A percentile compares a stretch with the other conserved stretches of the same genome.
Conservation (phyloP, 2,329 filamentous ascomycete genomes). For the Xylariomycetidae sp. region DNA sequence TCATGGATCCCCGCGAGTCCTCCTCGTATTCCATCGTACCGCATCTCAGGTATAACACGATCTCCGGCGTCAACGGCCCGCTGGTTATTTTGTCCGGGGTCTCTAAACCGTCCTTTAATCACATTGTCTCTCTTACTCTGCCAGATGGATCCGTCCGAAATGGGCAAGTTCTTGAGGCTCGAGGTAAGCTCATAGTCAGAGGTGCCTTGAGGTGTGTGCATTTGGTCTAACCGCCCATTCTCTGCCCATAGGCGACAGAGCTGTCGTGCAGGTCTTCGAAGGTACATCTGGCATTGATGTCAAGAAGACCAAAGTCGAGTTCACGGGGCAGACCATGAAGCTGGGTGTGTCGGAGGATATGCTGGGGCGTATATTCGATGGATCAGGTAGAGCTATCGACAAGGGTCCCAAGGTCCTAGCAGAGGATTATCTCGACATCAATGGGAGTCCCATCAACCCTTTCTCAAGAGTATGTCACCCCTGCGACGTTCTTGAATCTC, state of each 20-base stretch:
- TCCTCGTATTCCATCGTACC: slow-evolving; percentile 57
- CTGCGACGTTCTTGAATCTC: slow-evolving; percentile 2
- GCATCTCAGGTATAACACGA: slow-evolving; percentile 89
- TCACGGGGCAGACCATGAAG: slow-evolving; percentile 95
- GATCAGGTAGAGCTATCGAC: slow-evolving; percentile 95
- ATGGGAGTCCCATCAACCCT: slow-evolving; percentile 97
- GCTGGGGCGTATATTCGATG: slow-evolving; percentile 98
- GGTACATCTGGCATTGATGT: slow-evolving; percentile 97
- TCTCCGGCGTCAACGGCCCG: slow-evolving; percentile 95
- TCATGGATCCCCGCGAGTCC: slow-evolving; percentile 51
- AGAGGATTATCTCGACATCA: slow-evolving; percentile 98
- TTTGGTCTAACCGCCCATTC: background rate
- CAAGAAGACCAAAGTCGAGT: slow-evolving; percentile 99
- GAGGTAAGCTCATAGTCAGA: too few species aligned
- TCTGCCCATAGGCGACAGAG: slow-evolving; percentile 68
- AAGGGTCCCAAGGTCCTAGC: slow-evolving; percentile 98
- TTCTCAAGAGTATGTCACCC: slow-evolving; percentile 76
- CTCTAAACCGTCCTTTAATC: slow-evolving; percentile 96
- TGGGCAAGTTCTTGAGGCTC: slow-evolving; percentile 94
- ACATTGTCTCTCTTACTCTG: slow-evolving; percentile 93
- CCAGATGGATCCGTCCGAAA: slow-evolving; percentile 92
- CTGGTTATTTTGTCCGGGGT: slow-evolving; percentile 98
- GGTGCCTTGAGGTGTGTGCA: slow-evolving; percentile 8
- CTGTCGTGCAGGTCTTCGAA: slow-evolving; percentile 97
- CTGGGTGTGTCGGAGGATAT: slow-evolving; percentile 99